Evolutionary conservation across 805 yeast species (phyloP).

Genomic region (Pichia deserticola): DNA sequence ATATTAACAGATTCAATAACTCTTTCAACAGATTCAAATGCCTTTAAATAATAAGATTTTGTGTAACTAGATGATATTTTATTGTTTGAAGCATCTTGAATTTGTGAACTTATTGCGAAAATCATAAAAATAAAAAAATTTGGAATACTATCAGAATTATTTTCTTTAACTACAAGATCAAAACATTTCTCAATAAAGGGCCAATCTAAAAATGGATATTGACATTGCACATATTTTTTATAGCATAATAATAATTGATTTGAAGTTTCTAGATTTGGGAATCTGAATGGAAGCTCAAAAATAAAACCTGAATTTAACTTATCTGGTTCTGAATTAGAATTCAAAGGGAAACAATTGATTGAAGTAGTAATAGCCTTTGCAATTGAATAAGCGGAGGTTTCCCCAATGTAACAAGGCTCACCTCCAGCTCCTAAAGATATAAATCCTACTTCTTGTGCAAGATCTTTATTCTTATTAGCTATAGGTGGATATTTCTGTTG

Average conservation of each 20-base stretch:
- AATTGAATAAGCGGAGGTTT: constrained; percentile 28
- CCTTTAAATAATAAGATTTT: constrained; percentile 25
- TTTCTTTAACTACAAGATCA: constrained; percentile 15
- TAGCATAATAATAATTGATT: constrained; percentile 17
- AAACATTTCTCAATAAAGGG: constrained; percentile 16
- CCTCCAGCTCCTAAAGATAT: constrained; percentile 26
- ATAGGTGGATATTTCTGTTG: neutral
- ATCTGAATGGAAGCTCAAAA: constrained; percentile 13
- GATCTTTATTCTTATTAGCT: constrained; percentile 8
- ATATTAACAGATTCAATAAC: constrained; percentile 20
- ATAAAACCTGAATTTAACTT: neutral
- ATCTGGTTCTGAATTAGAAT: constrained; percentile 1
- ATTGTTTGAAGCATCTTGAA: constrained; percentile 10
- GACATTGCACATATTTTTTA: constrained; percentile 27
- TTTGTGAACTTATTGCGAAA: constrained; percentile 26
- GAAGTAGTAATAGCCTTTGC: constrained; percentile 24
- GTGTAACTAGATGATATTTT: constrained; percentile 14
- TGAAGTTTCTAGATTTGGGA: constrained; percentile 17
- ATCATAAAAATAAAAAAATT: constrained; percentile 28
- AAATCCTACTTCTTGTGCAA: constrained; percentile 26
- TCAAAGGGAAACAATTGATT: constrained; percentile 13
- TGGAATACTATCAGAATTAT: constrained; percentile 12
- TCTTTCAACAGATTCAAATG: constrained; percentile 21
- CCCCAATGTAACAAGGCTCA: constrained; percentile 25
- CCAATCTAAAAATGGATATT: constrained; percentile 32